Evolutionary conservation across 2,329 filamentous ascomycete genomes (phyloP), one percentile per base, ranked within the genome.

Genomic region (Xylaria sp.): DNA sequence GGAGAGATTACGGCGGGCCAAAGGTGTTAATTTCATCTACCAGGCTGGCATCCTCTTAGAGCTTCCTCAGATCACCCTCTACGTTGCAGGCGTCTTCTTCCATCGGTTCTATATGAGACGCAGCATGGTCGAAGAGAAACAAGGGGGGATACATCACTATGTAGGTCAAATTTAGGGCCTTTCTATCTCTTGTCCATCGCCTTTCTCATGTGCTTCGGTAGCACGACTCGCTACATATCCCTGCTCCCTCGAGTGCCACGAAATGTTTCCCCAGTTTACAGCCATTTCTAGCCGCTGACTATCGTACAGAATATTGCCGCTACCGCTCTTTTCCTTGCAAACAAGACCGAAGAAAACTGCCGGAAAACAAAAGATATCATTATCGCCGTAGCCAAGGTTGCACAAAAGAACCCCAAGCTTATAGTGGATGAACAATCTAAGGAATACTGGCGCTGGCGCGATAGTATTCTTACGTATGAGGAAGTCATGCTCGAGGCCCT

Each of bases 371-470:
- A 93, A 76, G 94, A 98, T 72, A 87, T 99, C 69, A 95, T 99
- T 72, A 91, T 98, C 37, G 93, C 94, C 0, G 96, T 97, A 75
- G 96, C 94, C 69, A 93, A 95, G 73, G 93, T 98, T 23, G 96
- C 95, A 32, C 94, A 98, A 80, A 98, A 99, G 83, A 95, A 98
- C 74, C 86, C 93, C 1, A 73, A 93, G 75, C 88, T 98, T 68
- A 85, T 95, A 63, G 93, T 98, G 61, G 96, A 99, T 78, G 96
- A 98, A 81, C 94, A 98, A 80, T 97, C 92, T 74, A 98, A 98
- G 78, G 96, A 99, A 78, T 99, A 96, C 79, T 99, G 96, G 96
- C 90, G 92, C 76, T 99, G 96, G 96, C 89, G 94, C 69, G 96
- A 99, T 78, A 96, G 92, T 67, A 97, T 99, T 66, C 84, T 98